Base-by-base conservation (phyloP, 2,329 filamentous ascomycete species). In the Coniochaeta sp. region DNA sequence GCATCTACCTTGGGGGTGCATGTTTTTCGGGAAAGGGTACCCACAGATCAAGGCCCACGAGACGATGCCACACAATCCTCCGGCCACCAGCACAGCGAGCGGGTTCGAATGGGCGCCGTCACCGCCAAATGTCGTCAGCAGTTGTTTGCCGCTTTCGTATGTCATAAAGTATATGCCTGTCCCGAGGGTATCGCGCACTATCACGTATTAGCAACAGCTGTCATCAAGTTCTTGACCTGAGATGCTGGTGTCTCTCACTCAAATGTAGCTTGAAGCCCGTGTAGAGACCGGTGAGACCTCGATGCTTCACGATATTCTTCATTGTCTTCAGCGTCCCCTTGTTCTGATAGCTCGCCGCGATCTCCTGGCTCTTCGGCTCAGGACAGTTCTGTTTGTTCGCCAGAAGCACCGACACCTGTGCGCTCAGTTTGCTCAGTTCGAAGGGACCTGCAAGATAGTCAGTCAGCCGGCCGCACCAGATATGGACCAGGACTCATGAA, bases 101-200 rank as follows among this genome's bases (percentile, higher is more conserved):
- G 90, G 89, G 68, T 89, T 89, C 57, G 89, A 90, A n/a, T 89
- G 86, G 8, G 87, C 86, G 62, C 82, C 82, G 64, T 89, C 88
- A 56, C 89, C 83, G 47, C 83, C 85, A 64, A 89, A 85, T 17
- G 90, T 91, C 22, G 88, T 90, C 64, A 92, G 82, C 26, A 93
- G 76, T 72, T 95, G 90, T 71, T 96, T 96, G 67, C 86, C 85
- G 71, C 89, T 92, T 74, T 96, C 91, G 72, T 96, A 96, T 33
- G 91, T 93, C 76, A 90, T 90, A 70, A 96, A 96, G 73, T 96
- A 96, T 61, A 93, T 90, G 33, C 86, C 84, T 1, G 91, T 96
- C 59, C 91, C 91, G 62, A 95, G 79, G 0, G 90, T 93, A 73
- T 96, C 91, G 62, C 91, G 84, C 68, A 93, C 89, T 90, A 64